A percentile compares a stretch with the other conserved stretches of the same genome.
These are phyloP conservation scores for Naganishia vaughanmartiniae DNA, from an alignment of 768 basidiomycete species.

Conservation along the genomic window DNA sequence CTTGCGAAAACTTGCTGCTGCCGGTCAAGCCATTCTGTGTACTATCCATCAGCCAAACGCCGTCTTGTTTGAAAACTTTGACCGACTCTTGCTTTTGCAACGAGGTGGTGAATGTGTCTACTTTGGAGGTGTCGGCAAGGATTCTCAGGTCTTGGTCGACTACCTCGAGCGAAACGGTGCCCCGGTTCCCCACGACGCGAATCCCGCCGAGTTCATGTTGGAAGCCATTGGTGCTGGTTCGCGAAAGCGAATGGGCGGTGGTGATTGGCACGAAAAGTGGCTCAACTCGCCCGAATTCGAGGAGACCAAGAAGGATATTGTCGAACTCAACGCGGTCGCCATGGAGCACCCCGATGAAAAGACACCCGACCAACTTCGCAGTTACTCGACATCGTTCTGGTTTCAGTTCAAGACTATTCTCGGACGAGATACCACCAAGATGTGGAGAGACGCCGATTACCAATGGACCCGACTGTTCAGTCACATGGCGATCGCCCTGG, in stretches of 20 bases:
- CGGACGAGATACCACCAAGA: constrained; percentile 64
- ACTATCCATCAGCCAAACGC: constrained; percentile 86
- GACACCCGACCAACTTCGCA: constrained; percentile 33
- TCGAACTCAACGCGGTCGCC: constrained; percentile 53
- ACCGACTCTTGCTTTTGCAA: constrained; percentile 70
- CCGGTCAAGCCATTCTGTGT: constrained; percentile 65
- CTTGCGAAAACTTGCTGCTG: constrained; percentile 35
- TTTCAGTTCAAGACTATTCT: constrained; percentile 72
- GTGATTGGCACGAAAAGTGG: constrained; percentile 88
- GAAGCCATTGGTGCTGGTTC: constrained; percentile 62
- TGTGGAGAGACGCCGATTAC: constrained; percentile 75
- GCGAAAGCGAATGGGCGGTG: constrained; percentile 64
- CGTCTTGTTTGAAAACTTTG: constrained; percentile 78
- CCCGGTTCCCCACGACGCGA: constrained; percentile 65
- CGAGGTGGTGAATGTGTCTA: constrained; percentile 75
- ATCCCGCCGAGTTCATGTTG: constrained; percentile 66
- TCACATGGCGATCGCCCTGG: constrained; percentile 57
- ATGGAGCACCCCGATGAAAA: constrained; percentile 36
- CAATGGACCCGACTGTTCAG: constrained; percentile 78
- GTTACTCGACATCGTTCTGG: constrained; percentile 64
- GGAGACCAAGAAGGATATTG: constrained; percentile 55
- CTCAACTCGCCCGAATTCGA: constrained; percentile 64
- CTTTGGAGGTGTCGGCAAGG: constrained; percentile 57
- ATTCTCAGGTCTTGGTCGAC: constrained; percentile 63
- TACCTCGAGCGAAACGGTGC: constrained; percentile 75